Evolutionary conservation across 192 early-diverging fungal genomes (phyloP).

Genomic region (Physocladia obscura): DNA sequence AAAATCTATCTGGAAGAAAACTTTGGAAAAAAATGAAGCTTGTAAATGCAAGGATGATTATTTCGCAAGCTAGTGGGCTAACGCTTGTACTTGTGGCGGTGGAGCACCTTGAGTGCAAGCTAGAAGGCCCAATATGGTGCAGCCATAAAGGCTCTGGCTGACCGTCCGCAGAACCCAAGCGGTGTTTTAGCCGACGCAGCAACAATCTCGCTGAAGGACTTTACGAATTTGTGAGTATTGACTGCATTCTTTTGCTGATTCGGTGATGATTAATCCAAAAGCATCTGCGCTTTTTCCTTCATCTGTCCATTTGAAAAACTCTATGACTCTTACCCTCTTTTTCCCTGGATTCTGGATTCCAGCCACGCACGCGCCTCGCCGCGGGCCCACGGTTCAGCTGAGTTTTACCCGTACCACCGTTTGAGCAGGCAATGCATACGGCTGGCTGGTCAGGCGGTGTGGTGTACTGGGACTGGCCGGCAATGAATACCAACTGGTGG

Average conservation of each 20-base stretch:
- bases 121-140: slow-evolving; percentile 4
- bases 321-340: too few species aligned
- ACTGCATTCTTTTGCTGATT: not conserved
- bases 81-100: too few species aligned
- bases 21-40: too few species aligned
- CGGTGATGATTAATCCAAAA: not conserved
- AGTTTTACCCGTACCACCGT: slow-evolving; percentile 24
- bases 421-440: slow-evolving; percentile 9
- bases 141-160: not conserved
- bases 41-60: too few species aligned
- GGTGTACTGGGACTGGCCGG: slow-evolving; percentile 16
- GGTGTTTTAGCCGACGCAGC: not conserved
- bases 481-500: slow-evolving; percentile 22
- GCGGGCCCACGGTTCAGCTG: slow-evolving; percentile 14
- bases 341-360: not conserved
- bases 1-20: too few species aligned
- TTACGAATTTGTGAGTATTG: slow-evolving; percentile 1
- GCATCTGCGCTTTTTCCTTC: too few species aligned
- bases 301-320: too few species aligned
- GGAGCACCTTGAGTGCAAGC: not conserved
- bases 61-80: too few species aligned
- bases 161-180: not conserved
- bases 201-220: not conserved
- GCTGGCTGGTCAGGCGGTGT: not conserved
- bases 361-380: slow-evolving; percentile 6